These are phyloP conservation scores for Rhizopogon roseolus DNA, from an alignment of 768 basidiomycete species.

Conservation along the genomic window DNA sequence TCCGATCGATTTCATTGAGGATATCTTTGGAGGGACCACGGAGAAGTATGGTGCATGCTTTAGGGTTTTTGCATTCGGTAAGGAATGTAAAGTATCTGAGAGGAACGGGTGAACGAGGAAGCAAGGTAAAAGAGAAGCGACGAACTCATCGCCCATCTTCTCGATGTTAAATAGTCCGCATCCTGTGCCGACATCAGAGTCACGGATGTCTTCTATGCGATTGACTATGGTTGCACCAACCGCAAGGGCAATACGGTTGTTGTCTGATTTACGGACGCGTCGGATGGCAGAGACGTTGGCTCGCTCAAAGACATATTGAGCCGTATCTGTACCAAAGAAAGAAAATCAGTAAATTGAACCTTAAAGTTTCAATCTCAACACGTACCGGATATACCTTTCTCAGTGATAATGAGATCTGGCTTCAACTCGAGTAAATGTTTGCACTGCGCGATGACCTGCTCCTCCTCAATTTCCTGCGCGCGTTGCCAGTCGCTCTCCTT, in stretches of 20 bases:
- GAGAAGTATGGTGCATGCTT: constrained; percentile 97
- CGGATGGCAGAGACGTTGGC: constrained; percentile 90
- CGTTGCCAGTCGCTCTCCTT: constrained; percentile 92
- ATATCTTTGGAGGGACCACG: constrained; percentile 98
- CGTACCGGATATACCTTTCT: constrained; percentile 95
- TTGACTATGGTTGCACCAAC: constrained; percentile 97
- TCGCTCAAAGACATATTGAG: constrained; percentile 86
- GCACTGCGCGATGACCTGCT: constrained; percentile 88
- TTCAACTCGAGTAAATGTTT: constrained; percentile 87
- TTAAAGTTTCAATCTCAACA: neutral
- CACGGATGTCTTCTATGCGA: constrained; percentile 90
- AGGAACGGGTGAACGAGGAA: neutral
- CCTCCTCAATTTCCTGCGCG: constrained; percentile 93
- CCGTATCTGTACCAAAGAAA: constrained; percentile 84
- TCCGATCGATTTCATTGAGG: constrained; percentile 96
- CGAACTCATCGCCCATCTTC: constrained; percentile 92
- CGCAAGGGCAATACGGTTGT: constrained; percentile 96
- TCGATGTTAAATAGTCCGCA: constrained; percentile 97
- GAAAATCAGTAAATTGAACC: neutral
- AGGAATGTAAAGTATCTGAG: constrained; percentile 94
- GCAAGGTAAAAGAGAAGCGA: constrained; percentile 2
- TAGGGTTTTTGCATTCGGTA: constrained; percentile 83
- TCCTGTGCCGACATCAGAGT: constrained; percentile 84
- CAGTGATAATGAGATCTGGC: constrained; percentile 92
- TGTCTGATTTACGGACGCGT: constrained; percentile 97